A percentile compares a stretch with the other conserved stretches of the same genome.
phyloP scores from a whole-genome alignment of 1,284 basidiomycete species.

The Leccinum pachyderme region DNA sequence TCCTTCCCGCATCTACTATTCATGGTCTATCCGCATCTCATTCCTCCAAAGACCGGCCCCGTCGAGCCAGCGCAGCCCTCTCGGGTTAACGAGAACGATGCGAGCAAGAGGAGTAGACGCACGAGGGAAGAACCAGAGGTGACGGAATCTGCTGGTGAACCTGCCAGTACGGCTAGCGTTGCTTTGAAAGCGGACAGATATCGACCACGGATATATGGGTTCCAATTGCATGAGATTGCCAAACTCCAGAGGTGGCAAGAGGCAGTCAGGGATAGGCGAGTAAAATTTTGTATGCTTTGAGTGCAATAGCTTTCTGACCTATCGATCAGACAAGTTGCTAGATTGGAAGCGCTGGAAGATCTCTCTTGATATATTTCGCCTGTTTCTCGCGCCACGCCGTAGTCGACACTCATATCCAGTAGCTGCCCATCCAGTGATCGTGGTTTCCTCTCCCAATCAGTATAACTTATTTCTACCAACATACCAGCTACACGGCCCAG shows the following conservation, averaged over 20 bases:
- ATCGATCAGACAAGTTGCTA: slow-evolving; percentile 25
- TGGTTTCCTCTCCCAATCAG: neutral
- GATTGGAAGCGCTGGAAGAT: slow-evolving; percentile 34
- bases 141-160: slow-evolving; percentile 58
- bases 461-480: neutral
- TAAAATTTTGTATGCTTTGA: neutral
- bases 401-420: slow-evolving; percentile 2
- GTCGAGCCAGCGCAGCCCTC: slow-evolving; percentile 42
- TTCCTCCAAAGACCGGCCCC: slow-evolving; percentile 78
- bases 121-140: slow-evolving; percentile 50
- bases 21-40: slow-evolving; percentile 90
- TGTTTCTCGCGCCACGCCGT: slow-evolving; percentile 6
- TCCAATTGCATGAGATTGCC: slow-evolving; percentile 91
- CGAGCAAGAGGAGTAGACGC: slow-evolving; percentile 43
- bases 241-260: slow-evolving; percentile 92
- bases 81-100: slow-evolving; percentile 34
- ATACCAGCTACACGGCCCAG: neutral
- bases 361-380: slow-evolving; percentile 23
- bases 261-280: slow-evolving; percentile 79
- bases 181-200: slow-evolving; percentile 89
- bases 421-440: neutral
- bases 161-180: slow-evolving; percentile 70
- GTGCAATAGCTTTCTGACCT: slow-evolving; percentile 11
- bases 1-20: slow-evolving; percentile 95
- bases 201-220: slow-evolving; percentile 90